These are phyloP conservation scores for Myxozyma mucilagina DNA, from an alignment of 805 yeast species.

Conservation along the genomic window DNA sequence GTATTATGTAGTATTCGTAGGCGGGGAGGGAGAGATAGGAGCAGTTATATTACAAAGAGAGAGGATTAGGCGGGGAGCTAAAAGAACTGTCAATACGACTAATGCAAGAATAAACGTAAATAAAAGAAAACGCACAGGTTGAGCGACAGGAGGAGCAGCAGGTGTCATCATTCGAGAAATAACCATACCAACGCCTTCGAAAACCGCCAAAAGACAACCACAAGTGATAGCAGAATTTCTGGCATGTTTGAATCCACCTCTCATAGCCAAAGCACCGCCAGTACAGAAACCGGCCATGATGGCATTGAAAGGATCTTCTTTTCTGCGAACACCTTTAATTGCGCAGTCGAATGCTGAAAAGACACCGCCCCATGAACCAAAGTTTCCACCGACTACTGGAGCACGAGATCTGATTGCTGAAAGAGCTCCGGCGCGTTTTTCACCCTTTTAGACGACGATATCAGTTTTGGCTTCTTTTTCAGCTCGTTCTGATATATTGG, in stretches of 20 bases:
- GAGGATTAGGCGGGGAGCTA: not conserved
- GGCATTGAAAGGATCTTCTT: conserved; percentile 99
- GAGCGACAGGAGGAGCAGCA: conserved; percentile 8
- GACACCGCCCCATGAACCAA: conserved; percentile 99
- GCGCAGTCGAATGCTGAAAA: conserved; percentile 95
- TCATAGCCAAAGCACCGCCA: conserved; percentile 95
- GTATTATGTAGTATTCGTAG: not conserved
- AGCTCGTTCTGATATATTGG: not conserved
- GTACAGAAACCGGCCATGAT: conserved; percentile 96
- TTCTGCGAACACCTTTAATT: conserved; percentile 90
- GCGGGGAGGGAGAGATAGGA: not conserved
- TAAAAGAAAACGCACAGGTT: not conserved
- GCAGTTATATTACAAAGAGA: too few relatives aligned
- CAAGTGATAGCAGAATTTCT: conserved; percentile 96
- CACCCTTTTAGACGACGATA: conserved; percentile 59
- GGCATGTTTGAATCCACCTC: conserved; percentile 98
- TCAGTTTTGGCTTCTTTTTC: not conserved
- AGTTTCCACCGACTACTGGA: conserved; percentile 98
- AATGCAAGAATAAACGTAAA: not conserved
- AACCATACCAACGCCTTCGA: conserved; percentile 98
- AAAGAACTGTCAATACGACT: not conserved
- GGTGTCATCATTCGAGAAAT: conserved; percentile 43
- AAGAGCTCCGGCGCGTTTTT: conserved; percentile 84
- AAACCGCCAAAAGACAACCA: conserved; percentile 93
- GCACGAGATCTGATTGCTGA: conserved; percentile 94